These are phyloP conservation scores for Thalia dealbata DNA, from an alignment of 176 grass and related monocot species.

Conservation along the genomic window DNA sequence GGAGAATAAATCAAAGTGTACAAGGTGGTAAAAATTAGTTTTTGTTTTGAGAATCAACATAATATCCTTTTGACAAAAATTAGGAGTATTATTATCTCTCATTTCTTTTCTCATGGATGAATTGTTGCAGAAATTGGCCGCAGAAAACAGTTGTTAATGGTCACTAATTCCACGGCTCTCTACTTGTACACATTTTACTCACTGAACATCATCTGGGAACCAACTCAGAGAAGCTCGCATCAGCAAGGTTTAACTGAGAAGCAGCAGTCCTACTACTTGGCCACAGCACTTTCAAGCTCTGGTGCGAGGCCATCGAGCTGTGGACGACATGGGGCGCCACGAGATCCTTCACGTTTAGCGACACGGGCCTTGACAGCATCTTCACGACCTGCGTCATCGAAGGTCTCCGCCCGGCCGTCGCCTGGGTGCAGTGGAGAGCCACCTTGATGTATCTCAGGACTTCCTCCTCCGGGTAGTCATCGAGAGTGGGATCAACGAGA, in stretches of 20 bases:
- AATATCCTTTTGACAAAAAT: too few relatives aligned
- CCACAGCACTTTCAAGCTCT: neutral
- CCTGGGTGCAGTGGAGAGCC: constrained; percentile 39
- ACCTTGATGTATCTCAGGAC: constrained; percentile 36
- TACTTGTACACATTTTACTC: too few relatives aligned
- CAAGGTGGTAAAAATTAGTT: too few relatives aligned
- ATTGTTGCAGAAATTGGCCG: too few relatives aligned
- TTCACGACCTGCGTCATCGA: constrained; percentile 35
- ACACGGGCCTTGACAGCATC: constrained; percentile 21
- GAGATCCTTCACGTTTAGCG: neutral
- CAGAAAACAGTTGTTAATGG: too few relatives aligned
- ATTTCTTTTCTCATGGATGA: too few relatives aligned
- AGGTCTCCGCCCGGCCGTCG: constrained; percentile 21
- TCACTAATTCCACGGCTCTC: too few relatives aligned
- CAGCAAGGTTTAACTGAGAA: neutral
- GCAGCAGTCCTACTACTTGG: neutral
- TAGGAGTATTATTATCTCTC: too few relatives aligned
- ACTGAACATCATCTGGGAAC: neutral
- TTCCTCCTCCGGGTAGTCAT: constrained; percentile 31
- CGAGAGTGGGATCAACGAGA: constrained; percentile 26
- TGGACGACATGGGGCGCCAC: neutral
- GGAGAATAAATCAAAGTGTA: too few relatives aligned
- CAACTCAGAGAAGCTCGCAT: neutral
- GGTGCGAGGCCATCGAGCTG: neutral
- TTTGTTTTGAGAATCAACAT: too few relatives aligned